Percentiles rank a stretch among this genome's conserved stretches.
phyloP scores from a whole-genome alignment of 306 rosid genomes.

The Neltuma alba region DNA sequence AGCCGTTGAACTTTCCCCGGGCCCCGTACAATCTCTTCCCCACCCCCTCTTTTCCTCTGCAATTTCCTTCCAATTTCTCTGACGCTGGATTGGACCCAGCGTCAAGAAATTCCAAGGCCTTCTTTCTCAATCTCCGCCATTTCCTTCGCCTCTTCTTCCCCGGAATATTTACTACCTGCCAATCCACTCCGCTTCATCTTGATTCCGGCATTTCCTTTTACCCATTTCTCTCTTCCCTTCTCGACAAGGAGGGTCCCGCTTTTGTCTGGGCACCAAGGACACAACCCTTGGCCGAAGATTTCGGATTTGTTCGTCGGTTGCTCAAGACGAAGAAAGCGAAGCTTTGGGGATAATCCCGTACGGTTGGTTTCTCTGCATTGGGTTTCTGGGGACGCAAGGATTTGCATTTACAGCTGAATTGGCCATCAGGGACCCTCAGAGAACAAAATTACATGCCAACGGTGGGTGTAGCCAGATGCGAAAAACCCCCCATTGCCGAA shows the following conservation, averaged over 20 bases:
- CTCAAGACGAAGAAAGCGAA: constrained; percentile 10
- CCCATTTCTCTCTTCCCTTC: neutral
- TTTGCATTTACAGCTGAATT: constrained; percentile 9
- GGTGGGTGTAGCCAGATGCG: constrained; percentile 46
- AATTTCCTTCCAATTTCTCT: constrained; percentile 39
- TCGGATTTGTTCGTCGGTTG: neutral
- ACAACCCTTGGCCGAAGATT: constrained; percentile 33
- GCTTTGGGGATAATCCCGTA: constrained; percentile 36
- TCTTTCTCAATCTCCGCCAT: neutral
- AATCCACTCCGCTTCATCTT: neutral
- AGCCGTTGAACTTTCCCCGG: constrained; percentile 54
- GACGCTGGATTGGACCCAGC: constrained; percentile 38
- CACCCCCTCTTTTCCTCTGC: constrained; percentile 1
- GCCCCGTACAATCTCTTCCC: constrained; percentile 29
- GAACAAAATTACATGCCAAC: neutral
- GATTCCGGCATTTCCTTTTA: neutral
- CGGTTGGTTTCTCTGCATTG: constrained; percentile 3
- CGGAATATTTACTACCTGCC: neutral
- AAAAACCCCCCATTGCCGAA: neutral
- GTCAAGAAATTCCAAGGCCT: constrained; percentile 14
- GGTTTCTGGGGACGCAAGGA: neutral
- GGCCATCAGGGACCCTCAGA: neutral
- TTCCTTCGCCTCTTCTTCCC: neutral
- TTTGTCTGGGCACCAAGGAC: neutral
- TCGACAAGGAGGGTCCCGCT: neutral